Evolutionary conservation across 306 rosid genomes (phyloP), one percentile per base, ranked within the genome.

Genomic region (Rosa rugosa): DNA sequence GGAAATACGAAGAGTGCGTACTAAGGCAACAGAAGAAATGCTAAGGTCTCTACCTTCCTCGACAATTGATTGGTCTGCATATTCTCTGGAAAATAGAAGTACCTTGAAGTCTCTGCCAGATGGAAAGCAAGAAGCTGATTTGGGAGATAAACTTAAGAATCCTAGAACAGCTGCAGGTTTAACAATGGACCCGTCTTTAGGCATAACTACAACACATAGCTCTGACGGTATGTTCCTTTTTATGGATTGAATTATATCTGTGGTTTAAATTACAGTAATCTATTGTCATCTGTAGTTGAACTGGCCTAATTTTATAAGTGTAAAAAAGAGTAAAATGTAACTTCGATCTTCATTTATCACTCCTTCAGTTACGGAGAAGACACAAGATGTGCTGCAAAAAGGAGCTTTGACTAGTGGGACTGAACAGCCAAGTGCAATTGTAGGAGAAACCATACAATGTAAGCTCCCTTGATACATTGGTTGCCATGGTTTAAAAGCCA

Each of bases 1-100:
- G 81, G 99, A 96, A 89, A 77, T 96, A 82, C 91, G 95, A 79
- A 93, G 89, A 79, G 97, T 96, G 66, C 89, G 99, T 64, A 86
- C 90, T 12, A 96, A 89, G 87, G 99, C 99, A 83, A 88, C 99
- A 13, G 97, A 96, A 83, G 96, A 96, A 82, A 85, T 96, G 97
- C 89, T 96, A 25, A 88, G 89, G 83, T 83, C 88, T 69, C 82
- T 83, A 77, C 93, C 98, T 67, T 95, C 99, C 76, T 73, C 91
- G 8, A 90, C 83, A 79, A 79, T 91, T 80, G 97, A 93, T 80
- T 89, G 88, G 93, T 87, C 92, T 76, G 66, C 87, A 53, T 75
- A 76, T 81, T 27, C 84, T 72, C 56, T 77, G 36, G 97, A 83
- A 50, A 68, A 83, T 53, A 93, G 83, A 80, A 83, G 40, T 63